Base-by-base conservation (phyloP, 352 stramenopile genomes). In the Globisporangium takayamanum region DNA sequence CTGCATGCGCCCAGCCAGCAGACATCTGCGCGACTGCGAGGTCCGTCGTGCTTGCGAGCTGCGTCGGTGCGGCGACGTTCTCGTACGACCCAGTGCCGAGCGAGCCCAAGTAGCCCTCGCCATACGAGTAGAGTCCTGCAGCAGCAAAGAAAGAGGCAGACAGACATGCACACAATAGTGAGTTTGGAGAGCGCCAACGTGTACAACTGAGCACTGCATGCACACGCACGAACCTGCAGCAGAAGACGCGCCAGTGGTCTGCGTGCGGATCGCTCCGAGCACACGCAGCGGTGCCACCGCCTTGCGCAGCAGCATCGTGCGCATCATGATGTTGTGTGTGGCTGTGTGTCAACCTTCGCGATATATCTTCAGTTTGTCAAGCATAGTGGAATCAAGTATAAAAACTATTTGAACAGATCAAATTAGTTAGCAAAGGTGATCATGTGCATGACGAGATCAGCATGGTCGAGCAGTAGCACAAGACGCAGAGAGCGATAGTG, bases 1-100 rank as follows among this genome's bases (percentile, higher is more conserved):
- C 84, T 26, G 73, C 69, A 62, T 94, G 84, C 18, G 84, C 78
- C 80, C 84, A 94, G 41, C 84, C 84, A 20, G 78, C 80, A 2
- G 84, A 94, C 25, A 91, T 68, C 60, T 87, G 66, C 54, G 70
- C 73, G 56, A 92, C 73, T 12, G 66, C 68, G 26, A 88, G 52
- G 2, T 63, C 72, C 1, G 53, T 64, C 12, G 84, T 86, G 42
- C 66, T 72, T 2, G 53, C 58, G n/a, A 92, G 62, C 39, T 63
- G 67, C 30, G 72, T 80, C 7, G 81, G 84, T 11, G 53, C 48
- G 18, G 57, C 55, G 12, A 91, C 72, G 57, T 76, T 68, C 12
- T 81, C 73, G 60, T 90, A 94, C 42, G 60, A 72, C 14, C 80
- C 82, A 1, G 78, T 88, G 51, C 84, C 84, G 26, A 94, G 66